Evolutionary conservation across 1,139 yeast species (phyloP).

Genomic region (Zygotorulaspora mrakii): DNA sequence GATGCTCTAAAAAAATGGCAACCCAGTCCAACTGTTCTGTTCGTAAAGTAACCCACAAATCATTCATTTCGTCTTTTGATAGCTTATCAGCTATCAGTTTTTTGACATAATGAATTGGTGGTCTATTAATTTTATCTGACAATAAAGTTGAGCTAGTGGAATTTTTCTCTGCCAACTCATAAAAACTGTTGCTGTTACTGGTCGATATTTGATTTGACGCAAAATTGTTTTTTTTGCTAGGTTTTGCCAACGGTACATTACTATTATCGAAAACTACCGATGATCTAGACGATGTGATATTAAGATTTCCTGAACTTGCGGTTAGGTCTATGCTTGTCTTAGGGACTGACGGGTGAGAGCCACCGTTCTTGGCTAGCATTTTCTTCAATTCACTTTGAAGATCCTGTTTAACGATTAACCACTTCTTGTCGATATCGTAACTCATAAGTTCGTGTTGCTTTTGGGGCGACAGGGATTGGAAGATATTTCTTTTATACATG

Average conservation of each 20-base stretch:
- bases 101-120: conserved; percentile 78
- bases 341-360: conserved; percentile 10
- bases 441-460: conserved; percentile 77
- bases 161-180: conserved; percentile 13
- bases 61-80: conserved; percentile 67
- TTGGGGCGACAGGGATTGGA: conserved; percentile 69
- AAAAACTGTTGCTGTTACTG: conserved; percentile 6
- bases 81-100: conserved; percentile 68
- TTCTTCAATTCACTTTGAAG: conserved; percentile 70
- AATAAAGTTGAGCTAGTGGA: conserved; percentile 16
- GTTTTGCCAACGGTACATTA: conserved; percentile 4
- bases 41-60: conserved; percentile 84
- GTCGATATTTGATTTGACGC: conserved; percentile 9
- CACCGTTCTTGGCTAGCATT: conserved; percentile 41
- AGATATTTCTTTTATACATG: conserved; percentile 74
- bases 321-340: neutral
- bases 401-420: conserved; percentile 91
- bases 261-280: conserved; percentile 6
- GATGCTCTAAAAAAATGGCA: conserved; percentile 68
- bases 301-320: neutral
- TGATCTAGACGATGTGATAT: conserved; percentile 8
- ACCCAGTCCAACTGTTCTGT: conserved; percentile 95
- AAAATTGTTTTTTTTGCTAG: conserved; percentile 5
- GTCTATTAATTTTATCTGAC: conserved; percentile 30
- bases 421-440: conserved; percentile 74